Percentiles rank a stretch among this genome's conserved stretches.
Conservation (phyloP, 176 grass and related monocot species). For the Miscanthus lutarioriparius region DNA sequence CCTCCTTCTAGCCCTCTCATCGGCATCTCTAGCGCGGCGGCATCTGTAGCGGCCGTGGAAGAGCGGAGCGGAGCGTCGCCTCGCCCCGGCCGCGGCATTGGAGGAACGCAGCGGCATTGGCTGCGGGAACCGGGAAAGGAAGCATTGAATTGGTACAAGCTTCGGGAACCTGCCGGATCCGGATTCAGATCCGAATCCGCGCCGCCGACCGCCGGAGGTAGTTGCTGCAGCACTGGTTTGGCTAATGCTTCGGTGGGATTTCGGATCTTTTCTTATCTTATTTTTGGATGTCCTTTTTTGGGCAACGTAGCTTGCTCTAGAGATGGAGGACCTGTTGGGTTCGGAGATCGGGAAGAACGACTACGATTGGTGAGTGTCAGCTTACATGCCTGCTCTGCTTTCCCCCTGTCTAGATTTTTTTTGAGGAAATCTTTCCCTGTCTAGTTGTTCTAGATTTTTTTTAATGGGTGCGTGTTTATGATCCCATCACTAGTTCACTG, state of each 20-base stretch:
- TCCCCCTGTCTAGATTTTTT: not conserved
- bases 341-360: slow-evolving; percentile 95
- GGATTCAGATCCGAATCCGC: slow-evolving; percentile 1
- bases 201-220: slow-evolving; percentile 7
- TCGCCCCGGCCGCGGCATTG: not conserved
- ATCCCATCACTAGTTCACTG: not conserved
- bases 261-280: not conserved
- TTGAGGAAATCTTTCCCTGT: no score
- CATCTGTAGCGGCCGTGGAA: not conserved
- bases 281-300: no score
- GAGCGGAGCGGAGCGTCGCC: not conserved
- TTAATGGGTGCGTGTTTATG: not conserved
- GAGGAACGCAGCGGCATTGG: slow-evolving; percentile 24
- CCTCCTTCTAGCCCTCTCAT: not conserved
- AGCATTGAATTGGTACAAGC: not conserved
- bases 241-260: not conserved
- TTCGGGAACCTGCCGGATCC: slow-evolving; percentile 25
- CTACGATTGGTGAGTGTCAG: slow-evolving; percentile 75
- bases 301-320: not conserved
- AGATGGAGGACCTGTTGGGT: slow-evolving; percentile 86
- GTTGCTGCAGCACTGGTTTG: not conserved
- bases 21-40: not conserved
- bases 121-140: not conserved
- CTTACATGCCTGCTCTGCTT: not conserved
- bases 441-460: not conserved